phyloP scores from a whole-genome alignment of 768 basidiomycete species.

The Piloderma croceum region DNA sequence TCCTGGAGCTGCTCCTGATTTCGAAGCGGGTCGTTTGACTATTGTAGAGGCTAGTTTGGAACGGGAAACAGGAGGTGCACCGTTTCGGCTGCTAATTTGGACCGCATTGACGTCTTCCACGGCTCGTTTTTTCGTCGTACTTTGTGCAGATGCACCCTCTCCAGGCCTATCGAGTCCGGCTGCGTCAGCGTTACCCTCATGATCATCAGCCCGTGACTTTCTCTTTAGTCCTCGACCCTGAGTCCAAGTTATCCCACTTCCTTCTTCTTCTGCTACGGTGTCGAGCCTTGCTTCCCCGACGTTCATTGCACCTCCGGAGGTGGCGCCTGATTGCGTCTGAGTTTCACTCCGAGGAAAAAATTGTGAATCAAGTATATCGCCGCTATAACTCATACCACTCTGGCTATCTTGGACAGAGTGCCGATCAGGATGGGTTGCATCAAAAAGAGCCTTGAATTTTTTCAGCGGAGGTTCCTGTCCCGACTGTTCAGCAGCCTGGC shows the following conservation, averaged over 20 bases:
- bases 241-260: constrained; percentile 27
- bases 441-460: constrained; percentile 67
- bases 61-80: constrained; percentile 5
- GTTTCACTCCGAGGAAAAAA: constrained; percentile 31
- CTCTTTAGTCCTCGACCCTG: constrained; percentile 32
- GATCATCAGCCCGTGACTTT: constrained; percentile 35
- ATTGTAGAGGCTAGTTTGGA: constrained; percentile 25
- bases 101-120: constrained; percentile 31
- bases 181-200: constrained; percentile 22
- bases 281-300: constrained; percentile 17
- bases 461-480: constrained; percentile 60
- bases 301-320: constrained; percentile 16
- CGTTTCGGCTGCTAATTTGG: too few species aligned
- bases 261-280: constrained; percentile 53
- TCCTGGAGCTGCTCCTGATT: constrained; percentile 28
- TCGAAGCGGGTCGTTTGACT: constrained; percentile 13
- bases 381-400: constrained; percentile 8
- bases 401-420: constrained; percentile 23
- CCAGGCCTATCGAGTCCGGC: constrained; percentile 19
- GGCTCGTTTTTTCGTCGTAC: constrained; percentile 28
- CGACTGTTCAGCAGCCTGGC: constrained; percentile 15
- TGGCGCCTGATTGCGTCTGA: constrained; percentile 23
- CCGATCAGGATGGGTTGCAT: constrained; percentile 52
- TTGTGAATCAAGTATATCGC: neutral
- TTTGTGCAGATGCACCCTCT: constrained; percentile 1